phyloP scores from a whole-genome alignment of 345 rosid species.

The Eucalyptus albens region DNA sequence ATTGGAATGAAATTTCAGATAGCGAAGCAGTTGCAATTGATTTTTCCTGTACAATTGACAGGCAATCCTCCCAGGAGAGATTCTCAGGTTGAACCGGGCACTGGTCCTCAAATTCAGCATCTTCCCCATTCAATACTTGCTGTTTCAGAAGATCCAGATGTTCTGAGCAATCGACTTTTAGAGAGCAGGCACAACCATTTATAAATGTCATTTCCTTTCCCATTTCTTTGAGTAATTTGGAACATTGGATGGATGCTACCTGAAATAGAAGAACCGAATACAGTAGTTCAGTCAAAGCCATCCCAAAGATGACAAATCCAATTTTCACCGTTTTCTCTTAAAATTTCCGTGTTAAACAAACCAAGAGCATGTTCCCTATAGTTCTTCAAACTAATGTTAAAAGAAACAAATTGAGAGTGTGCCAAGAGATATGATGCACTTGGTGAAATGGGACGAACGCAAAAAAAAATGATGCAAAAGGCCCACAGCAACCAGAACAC shows the following conservation, averaged over 20 bases:
- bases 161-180: slow-evolving; percentile 18
- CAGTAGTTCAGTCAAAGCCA: background rate
- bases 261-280: background rate
- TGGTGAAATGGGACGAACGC: background rate
- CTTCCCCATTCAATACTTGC: slow-evolving; percentile 9
- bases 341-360: background rate
- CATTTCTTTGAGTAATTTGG: slow-evolving; percentile 1
- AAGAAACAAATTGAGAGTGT: background rate
- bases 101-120: slow-evolving; percentile 11
- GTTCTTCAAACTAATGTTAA: background rate
- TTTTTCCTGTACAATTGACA: background rate
- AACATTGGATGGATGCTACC: slow-evolving; percentile 27
- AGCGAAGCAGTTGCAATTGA: background rate
- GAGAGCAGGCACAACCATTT: slow-evolving; percentile 19
- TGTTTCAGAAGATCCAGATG: slow-evolving; percentile 16
- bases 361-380: background rate
- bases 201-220: slow-evolving; percentile 6
- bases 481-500: background rate
- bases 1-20: slow-evolving; percentile 5
- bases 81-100: slow-evolving; percentile 26
- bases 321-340: background rate
- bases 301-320: background rate
- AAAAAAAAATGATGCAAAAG: background rate
- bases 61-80: slow-evolving; percentile 1
- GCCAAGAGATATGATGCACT: background rate